Base-by-base conservation (phyloP, 768 basidiomycete species). In the Russula brevipes region DNA sequence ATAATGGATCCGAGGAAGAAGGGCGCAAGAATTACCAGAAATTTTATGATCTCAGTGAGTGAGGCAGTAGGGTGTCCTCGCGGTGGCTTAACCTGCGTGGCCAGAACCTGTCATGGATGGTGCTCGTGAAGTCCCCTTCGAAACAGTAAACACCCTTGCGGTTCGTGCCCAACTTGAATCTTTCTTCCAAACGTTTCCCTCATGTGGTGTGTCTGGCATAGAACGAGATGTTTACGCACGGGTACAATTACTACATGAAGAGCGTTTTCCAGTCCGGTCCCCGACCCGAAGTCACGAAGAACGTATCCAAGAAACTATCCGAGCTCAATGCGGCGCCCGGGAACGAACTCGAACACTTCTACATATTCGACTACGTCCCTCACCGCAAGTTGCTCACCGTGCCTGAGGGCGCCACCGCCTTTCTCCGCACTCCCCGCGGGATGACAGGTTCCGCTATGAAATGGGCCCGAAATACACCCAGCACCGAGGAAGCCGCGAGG, bases 1-100 rank as follows among this genome's bases (percentile, higher is more conserved):
- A 78, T 68, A 82, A 85, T 65, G 82, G 82, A 0, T 72, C 79
- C 0, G 81, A 80, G 61, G 74, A 69, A 1, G 81, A 83, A 65
- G 83, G 81, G 42, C 72, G 78, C 39, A 68, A 71, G 30, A 72
- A 70, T n/a, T 83, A 73, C 69, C 79, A 81, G 69, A 50, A 65
- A 17, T 77, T 83, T 67, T 74, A 77, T 56, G 79, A 81, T 54
- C 69, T 83, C 4, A 74, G 81, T 81, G 64, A 42, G 73, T 68
- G 38, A 19, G 3, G 7, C 5, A 16, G 7, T 12, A 17, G 7
- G 16, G 35, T 11, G 12, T 31, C 11, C 9, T 42, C 14, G 6
- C 14, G 8, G 35, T n/a, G 10, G 11, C 6, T 8, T 42, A 5
- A 38, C 53, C 42, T 17, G 59, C 30, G n/a, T 54, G 30, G 5